Evolutionary conservation across 768 basidiomycete genomes (phyloP).

Genomic region (Suillus clintonianus): DNA sequence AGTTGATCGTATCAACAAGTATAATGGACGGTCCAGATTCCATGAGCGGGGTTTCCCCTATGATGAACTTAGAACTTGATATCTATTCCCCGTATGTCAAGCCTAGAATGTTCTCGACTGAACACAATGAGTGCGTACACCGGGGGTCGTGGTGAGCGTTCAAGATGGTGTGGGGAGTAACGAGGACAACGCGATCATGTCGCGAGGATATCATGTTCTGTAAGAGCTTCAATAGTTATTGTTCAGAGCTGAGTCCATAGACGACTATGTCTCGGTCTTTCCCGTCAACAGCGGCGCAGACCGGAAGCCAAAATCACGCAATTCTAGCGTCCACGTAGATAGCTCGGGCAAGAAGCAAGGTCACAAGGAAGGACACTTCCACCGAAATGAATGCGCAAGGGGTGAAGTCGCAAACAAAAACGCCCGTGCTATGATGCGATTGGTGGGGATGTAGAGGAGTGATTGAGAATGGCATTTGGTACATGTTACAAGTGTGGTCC

Average conservation of each 20-base stretch:
- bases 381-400: slow-evolving; percentile 15
- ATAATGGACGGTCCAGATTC: neutral
- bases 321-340: slow-evolving; percentile 1
- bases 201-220: neutral
- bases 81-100: neutral
- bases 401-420: slow-evolving; percentile 6
- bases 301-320: slow-evolving; percentile 24
- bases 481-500: neutral
- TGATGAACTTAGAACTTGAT: neutral
- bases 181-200: neutral
- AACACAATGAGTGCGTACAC: neutral
- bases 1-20: neutral
- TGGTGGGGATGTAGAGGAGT: slow-evolving; percentile 14
- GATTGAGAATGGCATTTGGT: neutral
- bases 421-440: slow-evolving; percentile 24
- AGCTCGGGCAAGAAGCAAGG: slow-evolving; percentile 9
- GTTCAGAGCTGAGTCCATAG: neutral
- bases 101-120: neutral
- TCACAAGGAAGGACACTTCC: slow-evolving; percentile 13
- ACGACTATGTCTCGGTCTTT: neutral
- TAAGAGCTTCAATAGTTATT: neutral
- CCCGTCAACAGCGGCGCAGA: neutral
- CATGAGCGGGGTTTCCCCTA: neutral
- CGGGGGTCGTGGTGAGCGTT: neutral
- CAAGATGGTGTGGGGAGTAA: neutral